Conservation (phyloP, 441 rosid species). For the Raphanus hybrid region DNA sequence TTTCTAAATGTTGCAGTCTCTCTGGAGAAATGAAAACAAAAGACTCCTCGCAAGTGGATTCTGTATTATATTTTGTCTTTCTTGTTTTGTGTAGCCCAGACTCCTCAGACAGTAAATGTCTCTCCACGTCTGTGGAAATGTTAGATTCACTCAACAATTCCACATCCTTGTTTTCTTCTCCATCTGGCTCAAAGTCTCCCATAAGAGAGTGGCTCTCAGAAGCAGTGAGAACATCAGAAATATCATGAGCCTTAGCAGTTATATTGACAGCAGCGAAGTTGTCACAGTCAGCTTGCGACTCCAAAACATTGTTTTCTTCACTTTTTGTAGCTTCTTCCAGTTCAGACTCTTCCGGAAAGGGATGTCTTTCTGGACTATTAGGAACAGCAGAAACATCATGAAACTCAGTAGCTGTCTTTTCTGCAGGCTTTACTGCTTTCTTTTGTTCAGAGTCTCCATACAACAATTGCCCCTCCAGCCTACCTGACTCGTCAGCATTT, state of each 20-base stretch:
- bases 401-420: background rate
- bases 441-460: background rate
- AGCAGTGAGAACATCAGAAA: background rate
- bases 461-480: background rate
- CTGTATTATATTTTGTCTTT: no score
- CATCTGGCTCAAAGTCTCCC: background rate
- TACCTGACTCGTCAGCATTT: background rate
- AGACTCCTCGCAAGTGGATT: no score
- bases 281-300: background rate
- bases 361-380: background rate
- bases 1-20: background rate
- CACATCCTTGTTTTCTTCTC: background rate
- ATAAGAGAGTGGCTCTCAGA: background rate
- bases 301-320: background rate
- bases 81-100: no score
- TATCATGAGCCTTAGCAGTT: background rate
- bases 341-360: background rate
- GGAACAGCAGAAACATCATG: background rate
- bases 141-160: slow-evolving; percentile 25
- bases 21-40: slow-evolving; percentile 10
- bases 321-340: background rate
- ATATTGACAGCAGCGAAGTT: background rate
- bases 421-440: background rate
- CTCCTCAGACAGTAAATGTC: background rate
- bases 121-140: background rate